Evolutionary conservation across 257 asterid species (phyloP), one percentile per base, ranked within the genome.

Genomic region (Solanum bulbocastanum): DNA sequence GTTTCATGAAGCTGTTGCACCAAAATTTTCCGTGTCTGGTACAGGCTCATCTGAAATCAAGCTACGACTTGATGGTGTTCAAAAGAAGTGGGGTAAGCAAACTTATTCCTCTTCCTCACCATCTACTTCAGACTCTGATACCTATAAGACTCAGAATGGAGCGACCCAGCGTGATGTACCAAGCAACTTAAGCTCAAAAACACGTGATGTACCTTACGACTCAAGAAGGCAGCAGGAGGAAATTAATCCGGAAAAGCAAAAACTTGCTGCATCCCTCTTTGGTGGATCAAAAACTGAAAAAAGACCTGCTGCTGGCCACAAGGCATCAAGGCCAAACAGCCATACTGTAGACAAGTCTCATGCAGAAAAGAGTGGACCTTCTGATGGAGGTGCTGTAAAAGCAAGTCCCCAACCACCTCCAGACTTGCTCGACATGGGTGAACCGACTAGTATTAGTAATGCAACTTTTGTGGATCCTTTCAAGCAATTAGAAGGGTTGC

Each of bases 31-130:
- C 72, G 91, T 83, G 84, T 90, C 95, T 32, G 91, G 91, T 88
- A 76, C 93, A 69, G 93, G 92, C 52, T 88, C 96, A 46, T 87
- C 97, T 44, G 98, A 92, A 72, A 93, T 96, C 90, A 95, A 93
- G 92, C 93, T 97, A 85, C 93, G 95, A 60, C 98, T 97, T 40
- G 99, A 96, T 87, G 99, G 99, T 84, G 98, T 97, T 83, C 99
- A 97, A 72, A 93, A 73, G 88, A 97, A 96, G 91, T 96, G 99
- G 99, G 99, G 99, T n/a, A 93, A 92, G 62, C 96, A 98, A 33
- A 84, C 93, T 66, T 93, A 91, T 58, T 72, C 72, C 39, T 44
- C 96, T 72, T 76, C 98, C 3, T 56, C 92, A 33, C 92, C 98
- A 86, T 90, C 98, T 46, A 89, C 95, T 52, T 91, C 97, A 46